A percentile compares a stretch with the other conserved stretches of the same genome.
Evolutionary conservation across 176 grass and related monocot species (phyloP).

Genomic region (Cenchrus purpureus): DNA sequence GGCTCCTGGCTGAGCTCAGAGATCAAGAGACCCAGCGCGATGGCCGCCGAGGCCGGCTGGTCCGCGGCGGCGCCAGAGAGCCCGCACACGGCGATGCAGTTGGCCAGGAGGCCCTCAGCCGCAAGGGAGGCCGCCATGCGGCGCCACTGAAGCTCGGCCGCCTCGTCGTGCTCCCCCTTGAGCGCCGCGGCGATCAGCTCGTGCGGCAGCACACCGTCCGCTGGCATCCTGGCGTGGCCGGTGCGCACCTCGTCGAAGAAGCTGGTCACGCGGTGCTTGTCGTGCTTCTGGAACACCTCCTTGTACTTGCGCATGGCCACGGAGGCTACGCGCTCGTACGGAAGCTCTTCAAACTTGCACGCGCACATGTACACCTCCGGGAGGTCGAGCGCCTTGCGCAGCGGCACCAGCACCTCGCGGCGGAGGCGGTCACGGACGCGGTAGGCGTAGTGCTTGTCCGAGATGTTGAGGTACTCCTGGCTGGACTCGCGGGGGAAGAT

Average conservation of each 20-base stretch:
- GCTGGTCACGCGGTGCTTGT: conserved; percentile 33
- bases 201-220: conserved; percentile 56
- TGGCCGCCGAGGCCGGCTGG: conserved; percentile 38
- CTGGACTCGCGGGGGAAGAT: conserved; percentile 53
- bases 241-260: conserved; percentile 45
- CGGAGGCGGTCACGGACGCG: conserved; percentile 50
- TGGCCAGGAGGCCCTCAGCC: conserved; percentile 34
- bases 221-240: conserved; percentile 50
- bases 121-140: conserved; percentile 47
- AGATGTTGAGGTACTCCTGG: conserved; percentile 39
- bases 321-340: conserved; percentile 59
- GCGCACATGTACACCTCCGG: conserved; percentile 76
- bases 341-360: conserved; percentile 28
- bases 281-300: conserved; percentile 59
- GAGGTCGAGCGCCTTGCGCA: conserved; percentile 52
- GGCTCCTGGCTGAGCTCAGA: conserved; percentile 66
- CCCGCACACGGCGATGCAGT: conserved; percentile 70
- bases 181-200: conserved; percentile 34
- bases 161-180: conserved; percentile 41
- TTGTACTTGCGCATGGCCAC: conserved; percentile 65
- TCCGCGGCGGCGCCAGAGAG: conserved; percentile 45
- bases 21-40: conserved; percentile 61
- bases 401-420: conserved; percentile 52
- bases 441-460: conserved; percentile 59
- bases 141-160: conserved; percentile 60